Base-by-base conservation (phyloP, 352 stramenopile genomes). In the Globisporangium irregulare region DNA sequence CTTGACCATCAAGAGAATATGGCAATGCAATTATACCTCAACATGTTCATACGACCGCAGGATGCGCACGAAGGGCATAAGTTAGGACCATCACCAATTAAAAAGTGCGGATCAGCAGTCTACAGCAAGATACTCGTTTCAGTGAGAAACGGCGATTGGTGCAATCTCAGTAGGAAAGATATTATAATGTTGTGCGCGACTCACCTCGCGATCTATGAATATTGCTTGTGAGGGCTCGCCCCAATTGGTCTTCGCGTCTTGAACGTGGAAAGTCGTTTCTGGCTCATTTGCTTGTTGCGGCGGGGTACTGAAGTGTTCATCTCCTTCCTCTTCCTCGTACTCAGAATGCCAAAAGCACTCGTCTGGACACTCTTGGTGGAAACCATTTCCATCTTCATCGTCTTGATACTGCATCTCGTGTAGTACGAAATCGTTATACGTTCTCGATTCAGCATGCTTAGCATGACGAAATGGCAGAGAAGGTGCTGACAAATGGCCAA, bases 201-300 rank as follows among this genome's bases (percentile, higher is more conserved):
- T 20, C 29, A 67, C 66, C 51, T 59, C 38, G 10, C 41, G 7
- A 2, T 48, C 9, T 22, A 32, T 20, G n/a, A 59, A 22, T n/a
- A 20, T 24, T 58, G 48, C n/a, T 12, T 2, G 24, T 12, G 9
- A 14, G 53, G 4, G 29, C 25, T 62, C 38, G 1, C 51, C 66
- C 66, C 66, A 71, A 34, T 71, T 71, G 4, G 59, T 71, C 27
- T 32, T 51, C 5, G 59, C 59, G 20, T 71, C 66, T 66, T 70
- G 27, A 60, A 72, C 60, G 29, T 24, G n/a, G 15, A 72, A 66
- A 15, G 66, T 46, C 29, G 60, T 66, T 34, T 67, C 53, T n/a
- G 22, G 20, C 4, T 14, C n/a, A 27, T 36, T 43, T 25, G 3
- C 34, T 7, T 59, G 27, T 7, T 59, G 27, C 55, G 22, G 27